Conservation (phyloP, 2,329 filamentous ascomycete species). For the Hypoxylon sp. region DNA sequence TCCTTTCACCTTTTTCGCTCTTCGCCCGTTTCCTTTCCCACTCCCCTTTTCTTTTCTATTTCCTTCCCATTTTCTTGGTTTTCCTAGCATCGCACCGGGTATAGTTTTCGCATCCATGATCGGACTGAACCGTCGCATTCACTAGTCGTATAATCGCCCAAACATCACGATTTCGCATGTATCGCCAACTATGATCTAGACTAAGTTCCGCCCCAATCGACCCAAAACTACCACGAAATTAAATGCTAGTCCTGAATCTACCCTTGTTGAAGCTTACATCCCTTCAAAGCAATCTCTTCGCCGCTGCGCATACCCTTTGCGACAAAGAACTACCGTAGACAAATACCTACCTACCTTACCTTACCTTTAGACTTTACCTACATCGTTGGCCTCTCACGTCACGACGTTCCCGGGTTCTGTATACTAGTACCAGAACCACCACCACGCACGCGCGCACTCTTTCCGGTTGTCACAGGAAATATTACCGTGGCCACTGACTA, state of each 20-base stretch:
- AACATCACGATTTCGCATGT: slow-evolving; percentile 38
- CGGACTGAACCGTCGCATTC: slow-evolving; percentile 33
- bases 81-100: slow-evolving; percentile 36
- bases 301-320: slow-evolving; percentile 46
- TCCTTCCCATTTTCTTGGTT: slow-evolving; percentile 31
- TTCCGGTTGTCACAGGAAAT: slow-evolving; percentile 7
- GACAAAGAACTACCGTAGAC: slow-evolving; percentile 47
- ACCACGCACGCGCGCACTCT: background rate
- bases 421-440: slow-evolving; percentile 11
- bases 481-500: slow-evolving; percentile 6
- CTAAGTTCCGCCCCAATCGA: slow-evolving; percentile 39
- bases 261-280: slow-evolving; percentile 37
- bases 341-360: slow-evolving; percentile 37
- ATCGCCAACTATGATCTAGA: slow-evolving; percentile 47
- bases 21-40: slow-evolving; percentile 22
- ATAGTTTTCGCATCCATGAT: slow-evolving; percentile 33
- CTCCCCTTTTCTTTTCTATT: slow-evolving; percentile 18
- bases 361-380: slow-evolving; percentile 22
- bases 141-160: slow-evolving; percentile 29
- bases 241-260: slow-evolving; percentile 29
- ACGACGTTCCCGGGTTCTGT: slow-evolving; percentile 24
- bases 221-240: slow-evolving; percentile 34
- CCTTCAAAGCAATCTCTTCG: slow-evolving; percentile 32
- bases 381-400: slow-evolving; percentile 30
- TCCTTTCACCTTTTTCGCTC: slow-evolving; percentile 33